Conservation (phyloP, 495 filamentous ascomycete genomes). For the Cenococcum geophilum region DNA sequence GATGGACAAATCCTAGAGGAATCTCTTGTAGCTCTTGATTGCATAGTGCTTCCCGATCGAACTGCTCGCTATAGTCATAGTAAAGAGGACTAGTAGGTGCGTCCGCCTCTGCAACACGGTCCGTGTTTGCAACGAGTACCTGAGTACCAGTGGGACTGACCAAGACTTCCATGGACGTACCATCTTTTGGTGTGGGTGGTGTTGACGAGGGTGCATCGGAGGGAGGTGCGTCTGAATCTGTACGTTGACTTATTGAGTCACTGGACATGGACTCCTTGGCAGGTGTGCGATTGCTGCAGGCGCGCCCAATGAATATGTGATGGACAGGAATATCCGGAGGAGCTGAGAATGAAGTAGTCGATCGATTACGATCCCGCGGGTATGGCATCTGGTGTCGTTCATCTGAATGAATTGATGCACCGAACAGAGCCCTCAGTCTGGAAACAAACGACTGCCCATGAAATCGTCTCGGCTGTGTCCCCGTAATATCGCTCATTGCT, state of each 20-base stretch:
- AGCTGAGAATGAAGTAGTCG: constrained; percentile 1
- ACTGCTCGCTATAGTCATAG: constrained; percentile 32
- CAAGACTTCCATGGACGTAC: constrained; percentile 27
- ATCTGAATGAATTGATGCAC: constrained; percentile 14
- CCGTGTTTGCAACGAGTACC: background rate
- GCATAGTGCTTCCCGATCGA: constrained; percentile 13
- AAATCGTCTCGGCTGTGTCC: constrained; percentile 8
- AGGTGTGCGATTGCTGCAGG: constrained; percentile 10
- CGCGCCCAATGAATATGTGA: constrained; percentile 12
- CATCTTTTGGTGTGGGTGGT: constrained; percentile 34
- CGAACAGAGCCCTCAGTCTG: constrained; percentile 12
- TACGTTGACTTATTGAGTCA: constrained; percentile 18
- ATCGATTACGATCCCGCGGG: constrained; percentile 5
- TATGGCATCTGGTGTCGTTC: constrained; percentile 6
- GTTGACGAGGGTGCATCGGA: constrained; percentile 33
- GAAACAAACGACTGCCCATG: constrained; percentile 5
- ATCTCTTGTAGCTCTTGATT: constrained; percentile 12
- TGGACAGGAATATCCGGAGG: constrained; percentile 14
- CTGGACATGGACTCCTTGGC: constrained; percentile 20
- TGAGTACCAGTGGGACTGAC: constrained; percentile 25
- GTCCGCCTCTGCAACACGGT: constrained; percentile 1
- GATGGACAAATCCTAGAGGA: constrained; percentile 22
- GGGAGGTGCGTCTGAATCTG: constrained; percentile 31
- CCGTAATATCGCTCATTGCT: constrained; percentile 34
- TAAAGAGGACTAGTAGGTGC: constrained; percentile 13